phyloP scores from a whole-genome alignment of 2,329 filamentous ascomycete species.

The Elsinoe arachidis region DNA sequence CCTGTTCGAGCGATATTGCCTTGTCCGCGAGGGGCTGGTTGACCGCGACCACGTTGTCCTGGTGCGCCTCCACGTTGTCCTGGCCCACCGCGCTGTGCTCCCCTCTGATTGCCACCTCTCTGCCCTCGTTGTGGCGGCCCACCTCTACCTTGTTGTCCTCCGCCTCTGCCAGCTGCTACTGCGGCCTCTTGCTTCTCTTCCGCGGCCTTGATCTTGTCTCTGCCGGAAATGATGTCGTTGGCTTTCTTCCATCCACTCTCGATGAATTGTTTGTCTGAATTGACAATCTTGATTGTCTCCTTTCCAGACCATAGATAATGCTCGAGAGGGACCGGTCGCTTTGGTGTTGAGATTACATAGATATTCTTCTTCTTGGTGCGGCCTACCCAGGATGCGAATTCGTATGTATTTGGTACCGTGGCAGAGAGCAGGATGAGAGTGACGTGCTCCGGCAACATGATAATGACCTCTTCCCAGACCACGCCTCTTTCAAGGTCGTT shows the following conservation, averaged over 20 bases:
- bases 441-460: constrained; percentile 96
- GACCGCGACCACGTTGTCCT: constrained; percentile 46
- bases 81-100: constrained; percentile 33
- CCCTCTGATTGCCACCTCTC: constrained; percentile 41
- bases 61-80: constrained; percentile 39
- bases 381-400: constrained; percentile 97
- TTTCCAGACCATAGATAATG: constrained; percentile 96
- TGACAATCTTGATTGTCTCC: constrained; percentile 87
- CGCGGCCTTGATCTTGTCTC: constrained; percentile 60
- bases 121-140: constrained; percentile 39
- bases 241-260: constrained; percentile 94
- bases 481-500: constrained; percentile 94
- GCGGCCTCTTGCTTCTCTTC: constrained; percentile 39
- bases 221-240: constrained; percentile 70
- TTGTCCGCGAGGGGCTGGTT: constrained; percentile 47
- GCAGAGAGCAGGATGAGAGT: constrained; percentile 91
- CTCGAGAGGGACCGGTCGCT: constrained; percentile 87
- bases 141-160: constrained; percentile 42
- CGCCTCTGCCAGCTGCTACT: constrained; percentile 45
- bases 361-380: constrained; percentile 98
- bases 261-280: constrained; percentile 81
- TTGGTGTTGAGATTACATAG: constrained; percentile 95
- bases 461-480: constrained; percentile 99
- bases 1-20: constrained; percentile 89
- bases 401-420: constrained; percentile 93